phyloP scores from a whole-genome alignment of 2,329 filamentous ascomycete genomes.

The Sporothrix protearum region DNA sequence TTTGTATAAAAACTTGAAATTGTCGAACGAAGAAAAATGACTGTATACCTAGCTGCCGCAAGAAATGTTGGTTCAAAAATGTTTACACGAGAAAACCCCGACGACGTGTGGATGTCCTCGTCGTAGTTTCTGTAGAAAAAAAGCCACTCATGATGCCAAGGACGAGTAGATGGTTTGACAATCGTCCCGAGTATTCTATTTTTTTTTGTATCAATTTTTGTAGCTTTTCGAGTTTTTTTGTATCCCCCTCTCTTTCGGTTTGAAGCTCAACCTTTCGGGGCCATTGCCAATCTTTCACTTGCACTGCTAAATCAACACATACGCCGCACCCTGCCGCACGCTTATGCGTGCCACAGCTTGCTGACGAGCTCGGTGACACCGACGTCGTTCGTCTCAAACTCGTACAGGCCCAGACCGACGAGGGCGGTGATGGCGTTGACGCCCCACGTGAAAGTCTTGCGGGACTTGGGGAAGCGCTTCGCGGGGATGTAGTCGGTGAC shows the following conservation, averaged over 20 bases:
- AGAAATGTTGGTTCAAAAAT: not conserved
- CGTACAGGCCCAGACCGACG: conserved; percentile 86
- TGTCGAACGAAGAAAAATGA: conserved; percentile 1
- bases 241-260: not conserved
- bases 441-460: conserved; percentile 68
- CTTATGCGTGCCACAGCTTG: conserved; percentile 80
- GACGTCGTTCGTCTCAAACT: conserved; percentile 98
- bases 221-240: not conserved
- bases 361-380: conserved; percentile 86
- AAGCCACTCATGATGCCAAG: not conserved
- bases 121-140: not conserved
- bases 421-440: conserved; percentile 75
- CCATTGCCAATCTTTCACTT: not conserved
- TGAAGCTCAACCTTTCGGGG: not conserved
- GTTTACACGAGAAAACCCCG: not conserved
- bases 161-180: not conserved
- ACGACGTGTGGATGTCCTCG: not conserved
- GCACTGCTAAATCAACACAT: not conserved
- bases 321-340: not conserved
- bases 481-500: conserved; percentile 89
- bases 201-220: not conserved
- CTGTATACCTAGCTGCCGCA: conserved; percentile 14
- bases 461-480: conserved; percentile 63
- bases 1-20: not conserved
- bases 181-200: not conserved